phyloP scores from a whole-genome alignment of 352 stramenopile genomes.

The Globisporangium spiculum region DNA sequence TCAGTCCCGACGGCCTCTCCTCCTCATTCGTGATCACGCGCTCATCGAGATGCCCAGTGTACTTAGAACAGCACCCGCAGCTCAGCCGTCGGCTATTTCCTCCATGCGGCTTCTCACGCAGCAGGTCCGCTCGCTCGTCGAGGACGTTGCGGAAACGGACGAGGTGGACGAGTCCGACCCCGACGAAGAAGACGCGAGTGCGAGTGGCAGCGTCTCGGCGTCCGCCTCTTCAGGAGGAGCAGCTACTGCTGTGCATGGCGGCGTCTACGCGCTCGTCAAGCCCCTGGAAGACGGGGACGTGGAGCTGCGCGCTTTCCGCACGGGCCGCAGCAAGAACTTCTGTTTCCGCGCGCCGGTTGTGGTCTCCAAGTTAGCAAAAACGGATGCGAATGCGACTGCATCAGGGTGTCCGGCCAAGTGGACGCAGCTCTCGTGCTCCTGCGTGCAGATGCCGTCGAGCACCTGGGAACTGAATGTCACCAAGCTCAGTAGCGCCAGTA shows the following conservation, averaged over 20 bases:
- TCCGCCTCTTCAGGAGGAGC: not conserved
- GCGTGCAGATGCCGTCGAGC: not conserved
- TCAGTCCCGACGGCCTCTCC: too few relatives aligned
- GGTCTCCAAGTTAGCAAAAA: not conserved
- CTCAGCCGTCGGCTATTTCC: too few relatives aligned
- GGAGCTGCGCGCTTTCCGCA: conserved; percentile 10
- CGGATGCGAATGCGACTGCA: not conserved
- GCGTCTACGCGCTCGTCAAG: conserved; percentile 10
- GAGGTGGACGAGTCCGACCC: not conserved
- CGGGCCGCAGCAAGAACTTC: conserved; percentile 1
- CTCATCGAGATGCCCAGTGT: too few relatives aligned
- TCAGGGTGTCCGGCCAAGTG: conserved; percentile 4
- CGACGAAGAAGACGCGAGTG: not conserved
- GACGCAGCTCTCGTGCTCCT: conserved; percentile 9
- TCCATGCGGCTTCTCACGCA: too few relatives aligned
- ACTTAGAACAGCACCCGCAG: too few relatives aligned
- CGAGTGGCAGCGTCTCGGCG: not conserved
- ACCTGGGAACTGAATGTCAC: not conserved
- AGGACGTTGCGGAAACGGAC: not conserved
- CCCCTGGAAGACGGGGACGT: not conserved
- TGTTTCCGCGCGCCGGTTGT: conserved; percentile 8
- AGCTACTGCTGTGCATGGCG: not conserved
- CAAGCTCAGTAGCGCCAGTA: not conserved
- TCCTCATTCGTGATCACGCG: too few relatives aligned
- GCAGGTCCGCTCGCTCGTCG: too few relatives aligned